Evolutionary conservation across 495 filamentous ascomycete genomes (phyloP).

Genomic region (Letharia lupina): DNA sequence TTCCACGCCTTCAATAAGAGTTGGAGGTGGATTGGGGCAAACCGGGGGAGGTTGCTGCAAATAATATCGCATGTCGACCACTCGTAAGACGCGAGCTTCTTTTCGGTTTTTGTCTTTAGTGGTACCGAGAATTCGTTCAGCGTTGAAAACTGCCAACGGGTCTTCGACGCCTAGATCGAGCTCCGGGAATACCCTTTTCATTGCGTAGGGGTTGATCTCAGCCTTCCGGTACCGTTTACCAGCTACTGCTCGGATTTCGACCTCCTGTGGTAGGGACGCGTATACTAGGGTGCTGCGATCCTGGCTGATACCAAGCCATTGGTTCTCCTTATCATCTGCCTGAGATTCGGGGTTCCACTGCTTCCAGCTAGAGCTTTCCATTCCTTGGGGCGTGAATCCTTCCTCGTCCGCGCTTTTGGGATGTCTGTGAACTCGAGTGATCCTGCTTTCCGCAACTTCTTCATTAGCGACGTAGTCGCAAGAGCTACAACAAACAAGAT

Average conservation of each 20-base stretch:
- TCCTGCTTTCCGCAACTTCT: conserved; percentile 52
- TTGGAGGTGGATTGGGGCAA: not conserved
- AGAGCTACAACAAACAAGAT: conserved; percentile 60
- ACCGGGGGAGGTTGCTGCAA: not conserved
- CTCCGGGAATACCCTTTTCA: conserved; percentile 59
- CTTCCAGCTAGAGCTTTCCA: not conserved
- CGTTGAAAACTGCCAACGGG: conserved; percentile 26
- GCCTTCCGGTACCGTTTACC: conserved; percentile 30
- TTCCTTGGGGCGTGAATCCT: not conserved
- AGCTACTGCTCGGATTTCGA: conserved; percentile 16
- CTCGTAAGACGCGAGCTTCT: not conserved
- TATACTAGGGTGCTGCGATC: conserved; percentile 58
- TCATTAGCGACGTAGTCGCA: conserved; percentile 81
- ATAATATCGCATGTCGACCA: conserved; percentile 7
- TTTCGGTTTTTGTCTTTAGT: not conserved
- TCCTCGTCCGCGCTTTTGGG: not conserved
- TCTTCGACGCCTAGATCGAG: conserved; percentile 64
- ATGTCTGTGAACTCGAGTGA: not conserved
- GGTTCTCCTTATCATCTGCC: not conserved
- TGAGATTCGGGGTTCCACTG: not conserved
- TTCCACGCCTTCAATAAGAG: not conserved
- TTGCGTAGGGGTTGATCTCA: conserved; percentile 60
- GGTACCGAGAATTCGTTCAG: not conserved
- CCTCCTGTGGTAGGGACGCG: conserved; percentile 52
- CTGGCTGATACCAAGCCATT: conserved; percentile 61